Conservation (phyloP, 1,139 yeast species). For the Pichia sp. region DNA sequence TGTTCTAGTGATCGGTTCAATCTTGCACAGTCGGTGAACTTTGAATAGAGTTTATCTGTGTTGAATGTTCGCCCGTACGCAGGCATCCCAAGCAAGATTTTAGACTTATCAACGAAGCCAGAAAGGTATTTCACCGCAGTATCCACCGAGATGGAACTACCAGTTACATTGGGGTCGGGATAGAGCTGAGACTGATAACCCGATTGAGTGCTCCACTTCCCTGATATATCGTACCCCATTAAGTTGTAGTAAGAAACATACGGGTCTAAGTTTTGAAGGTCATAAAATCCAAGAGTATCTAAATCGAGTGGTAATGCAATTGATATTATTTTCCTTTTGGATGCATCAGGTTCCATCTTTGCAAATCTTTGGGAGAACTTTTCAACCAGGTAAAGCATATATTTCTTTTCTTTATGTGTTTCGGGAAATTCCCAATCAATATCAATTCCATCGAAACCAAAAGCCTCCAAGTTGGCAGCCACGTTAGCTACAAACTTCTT, state of each 20-base stretch:
- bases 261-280: slow-evolving; percentile 46
- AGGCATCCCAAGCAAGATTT: slow-evolving; percentile 79
- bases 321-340: slow-evolving; percentile 38
- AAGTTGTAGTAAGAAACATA: slow-evolving; percentile 68
- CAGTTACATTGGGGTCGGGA: slow-evolving; percentile 12
- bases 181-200: slow-evolving; percentile 70
- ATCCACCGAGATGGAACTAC: slow-evolving; percentile 36
- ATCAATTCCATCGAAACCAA: slow-evolving; percentile 86
- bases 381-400: slow-evolving; percentile 39
- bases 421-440: slow-evolving; percentile 94
- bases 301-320: slow-evolving; percentile 72
- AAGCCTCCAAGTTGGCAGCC: slow-evolving; percentile 38
- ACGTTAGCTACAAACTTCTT: slow-evolving; percentile 45
- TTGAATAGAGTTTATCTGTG: slow-evolving; percentile 30
- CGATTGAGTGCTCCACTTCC: slow-evolving; percentile 61
- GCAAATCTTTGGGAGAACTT: slow-evolving; percentile 38
- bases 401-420: slow-evolving; percentile 36
- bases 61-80: slow-evolving; percentile 73
- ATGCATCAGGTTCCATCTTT: slow-evolving; percentile 15
- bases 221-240: slow-evolving; percentile 87
- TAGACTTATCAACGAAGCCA: slow-evolving; percentile 29
- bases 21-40: slow-evolving; percentile 43
- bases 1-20: slow-evolving; percentile 21
- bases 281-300: slow-evolving; percentile 36
- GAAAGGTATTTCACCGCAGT: slow-evolving; percentile 41